phyloP scores from a whole-genome alignment of 2,329 filamentous ascomycete genomes.

The Pseudocercospora eumusae region DNA sequence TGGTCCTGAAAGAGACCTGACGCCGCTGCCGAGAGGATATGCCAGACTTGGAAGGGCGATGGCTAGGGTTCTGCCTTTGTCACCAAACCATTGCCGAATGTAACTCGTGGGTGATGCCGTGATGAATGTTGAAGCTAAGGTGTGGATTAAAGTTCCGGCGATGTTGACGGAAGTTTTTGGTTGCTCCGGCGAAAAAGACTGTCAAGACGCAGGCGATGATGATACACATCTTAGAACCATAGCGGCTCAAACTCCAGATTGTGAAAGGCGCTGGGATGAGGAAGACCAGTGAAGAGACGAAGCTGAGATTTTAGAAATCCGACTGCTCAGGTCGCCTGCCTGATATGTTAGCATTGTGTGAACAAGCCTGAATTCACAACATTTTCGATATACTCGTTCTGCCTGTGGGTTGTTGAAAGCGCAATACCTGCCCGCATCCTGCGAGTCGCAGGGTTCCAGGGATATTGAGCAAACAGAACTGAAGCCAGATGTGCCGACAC shows the following conservation, averaged over 20 bases:
- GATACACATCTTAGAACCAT: conserved; percentile 74
- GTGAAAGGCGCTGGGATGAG: conserved; percentile 66
- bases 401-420: not conserved
- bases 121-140: conserved; percentile 80
- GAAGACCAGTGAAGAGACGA: conserved; percentile 79
- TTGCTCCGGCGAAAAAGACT: conserved; percentile 47
- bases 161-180: conserved; percentile 71
- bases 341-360: not conserved
- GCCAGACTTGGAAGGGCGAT: conserved; percentile 80
- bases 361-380: not conserved
- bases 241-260: conserved; percentile 72
- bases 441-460: not conserved
- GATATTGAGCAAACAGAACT: not conserved
- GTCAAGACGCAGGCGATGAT: conserved; percentile 69
- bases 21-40: conserved; percentile 69
- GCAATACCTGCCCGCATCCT: not conserved
- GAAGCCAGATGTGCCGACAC: not conserved
- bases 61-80: conserved; percentile 78
- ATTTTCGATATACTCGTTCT: not conserved
- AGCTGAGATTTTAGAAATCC: conserved; percentile 72
- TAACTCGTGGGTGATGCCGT: conserved; percentile 83
- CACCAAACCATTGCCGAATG: conserved; percentile 89
- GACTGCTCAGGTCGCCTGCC: not conserved
- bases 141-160: conserved; percentile 81
- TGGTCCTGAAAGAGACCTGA: conserved; percentile 8